Percentiles rank a stretch among this genome's conserved stretches.
Evolutionary conservation across 2,329 filamentous ascomycete genomes (phyloP).

Genomic region (Beauveria pseudobassiana): DNA sequence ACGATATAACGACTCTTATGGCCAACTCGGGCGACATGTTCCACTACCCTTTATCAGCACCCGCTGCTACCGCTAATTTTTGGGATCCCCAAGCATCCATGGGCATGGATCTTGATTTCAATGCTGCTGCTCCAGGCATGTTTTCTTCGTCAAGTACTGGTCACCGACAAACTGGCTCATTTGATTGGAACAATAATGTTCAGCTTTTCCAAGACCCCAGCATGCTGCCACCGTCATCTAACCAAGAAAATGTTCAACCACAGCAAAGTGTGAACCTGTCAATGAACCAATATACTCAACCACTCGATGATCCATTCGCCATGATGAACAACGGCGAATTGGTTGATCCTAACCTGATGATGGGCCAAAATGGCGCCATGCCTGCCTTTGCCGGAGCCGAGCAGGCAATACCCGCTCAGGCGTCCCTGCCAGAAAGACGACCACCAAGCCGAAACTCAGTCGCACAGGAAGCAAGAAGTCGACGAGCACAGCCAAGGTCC

Average conservation of each 20-base stretch:
- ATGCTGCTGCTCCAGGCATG: slow-evolving; percentile 33
- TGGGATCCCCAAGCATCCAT: slow-evolving; percentile 49
- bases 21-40: slow-evolving; percentile 48
- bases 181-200: slow-evolving; percentile 50
- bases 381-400: slow-evolving; percentile 28
- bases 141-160: slow-evolving; percentile 29
- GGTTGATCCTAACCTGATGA: slow-evolving; percentile 54
- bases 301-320: slow-evolving; percentile 45
- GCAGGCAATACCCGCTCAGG: slow-evolving; percentile 18
- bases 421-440: not conserved
- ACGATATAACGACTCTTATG: slow-evolving; percentile 41
- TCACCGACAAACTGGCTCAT: slow-evolving; percentile 42
- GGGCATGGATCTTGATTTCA: slow-evolving; percentile 55
- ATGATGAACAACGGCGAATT: slow-evolving; percentile 37
- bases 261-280: not conserved
- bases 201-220: slow-evolving; percentile 46
- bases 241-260: slow-evolving; percentile 30
- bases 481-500: slow-evolving; percentile 35
- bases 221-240: slow-evolving; percentile 23
- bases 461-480: slow-evolving; percentile 35
- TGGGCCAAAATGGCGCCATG: slow-evolving; percentile 43
- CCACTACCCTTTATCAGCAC: slow-evolving; percentile 52
- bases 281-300: slow-evolving; percentile 27
- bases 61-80: slow-evolving; percentile 44
- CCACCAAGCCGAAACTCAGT: slow-evolving; percentile 22